Evolutionary conservation across 441 rosid genomes (phyloP).

Genomic region (Eruca vesicaria): DNA sequence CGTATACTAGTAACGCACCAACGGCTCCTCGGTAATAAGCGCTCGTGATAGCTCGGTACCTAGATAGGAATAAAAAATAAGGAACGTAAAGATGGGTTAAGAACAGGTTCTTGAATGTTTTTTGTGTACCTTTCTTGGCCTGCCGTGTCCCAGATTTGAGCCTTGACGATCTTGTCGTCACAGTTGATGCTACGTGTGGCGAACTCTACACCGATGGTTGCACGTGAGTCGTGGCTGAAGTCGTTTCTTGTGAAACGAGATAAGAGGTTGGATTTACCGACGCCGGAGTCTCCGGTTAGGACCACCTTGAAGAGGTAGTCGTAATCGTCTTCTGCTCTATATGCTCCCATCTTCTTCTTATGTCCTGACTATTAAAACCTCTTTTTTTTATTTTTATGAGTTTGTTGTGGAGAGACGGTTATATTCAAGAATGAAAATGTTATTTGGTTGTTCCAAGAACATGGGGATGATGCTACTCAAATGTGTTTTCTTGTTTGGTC

Average conservation of each 20-base stretch:
- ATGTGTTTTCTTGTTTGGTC: not conserved
- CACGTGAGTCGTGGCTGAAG: conserved; percentile 80
- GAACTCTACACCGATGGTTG: conserved; percentile 87
- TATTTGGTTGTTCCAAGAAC: conserved; percentile 22
- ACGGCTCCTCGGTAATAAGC: conserved; percentile 72
- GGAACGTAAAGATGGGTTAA: not conserved
- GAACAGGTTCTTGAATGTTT: not conserved
- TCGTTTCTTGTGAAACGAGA: conserved; percentile 78
- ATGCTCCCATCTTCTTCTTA: conserved; percentile 50
- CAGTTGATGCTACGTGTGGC: conserved; percentile 85
- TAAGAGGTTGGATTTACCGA: conserved; percentile 76
- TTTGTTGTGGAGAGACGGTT: not conserved
- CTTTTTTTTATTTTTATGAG: conserved; percentile 4
- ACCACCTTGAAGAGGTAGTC: conserved; percentile 91
- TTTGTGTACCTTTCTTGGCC: conserved; percentile 77
- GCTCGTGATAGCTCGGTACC: conserved; percentile 76
- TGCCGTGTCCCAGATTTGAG: conserved; percentile 93
- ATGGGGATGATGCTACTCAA: conserved; percentile 5
- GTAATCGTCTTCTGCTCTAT: conserved; percentile 81
- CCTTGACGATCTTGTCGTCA: conserved; percentile 81
- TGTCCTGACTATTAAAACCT: not conserved
- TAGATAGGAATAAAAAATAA: not conserved
- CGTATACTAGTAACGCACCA: conserved; percentile 14
- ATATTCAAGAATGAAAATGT: not conserved
- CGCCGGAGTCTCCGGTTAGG: conserved; percentile 81